phyloP scores from a whole-genome alignment of 73 alveolate species.

The Vitrella brassicaformis region DNA sequence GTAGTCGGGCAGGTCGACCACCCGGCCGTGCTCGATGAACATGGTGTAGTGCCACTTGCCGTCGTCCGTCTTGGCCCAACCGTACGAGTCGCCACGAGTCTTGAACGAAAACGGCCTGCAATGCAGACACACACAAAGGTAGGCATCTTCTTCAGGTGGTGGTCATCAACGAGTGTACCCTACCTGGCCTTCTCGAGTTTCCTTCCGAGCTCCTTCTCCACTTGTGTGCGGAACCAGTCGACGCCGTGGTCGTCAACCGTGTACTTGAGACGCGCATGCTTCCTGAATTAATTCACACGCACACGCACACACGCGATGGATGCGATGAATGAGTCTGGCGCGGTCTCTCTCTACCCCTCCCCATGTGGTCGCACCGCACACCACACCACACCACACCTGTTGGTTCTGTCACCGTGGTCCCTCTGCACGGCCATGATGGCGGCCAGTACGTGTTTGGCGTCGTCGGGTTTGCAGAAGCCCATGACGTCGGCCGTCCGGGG shows the following conservation, averaged over 20 bases:
- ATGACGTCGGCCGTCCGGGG: slow-evolving; percentile 32
- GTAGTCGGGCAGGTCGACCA: neutral
- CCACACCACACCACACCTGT: neutral
- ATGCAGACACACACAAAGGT: neutral
- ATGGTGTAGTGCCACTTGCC: neutral
- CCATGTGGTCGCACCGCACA: too few species aligned
- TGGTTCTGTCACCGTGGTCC: slow-evolving; percentile 33
- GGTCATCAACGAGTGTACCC: neutral
- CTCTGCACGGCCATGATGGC: slow-evolving; percentile 28
- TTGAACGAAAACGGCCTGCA: neutral
- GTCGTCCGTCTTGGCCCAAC: neutral
- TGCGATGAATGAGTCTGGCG: too few species aligned
- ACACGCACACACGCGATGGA: too few species aligned
- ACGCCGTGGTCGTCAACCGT: slow-evolving; percentile 31
- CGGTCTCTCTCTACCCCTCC: too few species aligned
- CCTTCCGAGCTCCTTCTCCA: neutral
- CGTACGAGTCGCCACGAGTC: neutral
- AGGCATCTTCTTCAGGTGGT: neutral
- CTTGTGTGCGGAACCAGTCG: slow-evolving; percentile 10
- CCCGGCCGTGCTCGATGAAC: neutral
- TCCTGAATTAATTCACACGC: slow-evolving; percentile 1
- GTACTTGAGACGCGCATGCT: slow-evolving; percentile 40
- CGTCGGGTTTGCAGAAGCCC: slow-evolving; percentile 34
- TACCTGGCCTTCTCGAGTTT: neutral
- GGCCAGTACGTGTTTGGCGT: slow-evolving; percentile 30